phyloP scores from a whole-genome alignment of 2,329 filamentous ascomycete species.

The Curvularia sp. region DNA sequence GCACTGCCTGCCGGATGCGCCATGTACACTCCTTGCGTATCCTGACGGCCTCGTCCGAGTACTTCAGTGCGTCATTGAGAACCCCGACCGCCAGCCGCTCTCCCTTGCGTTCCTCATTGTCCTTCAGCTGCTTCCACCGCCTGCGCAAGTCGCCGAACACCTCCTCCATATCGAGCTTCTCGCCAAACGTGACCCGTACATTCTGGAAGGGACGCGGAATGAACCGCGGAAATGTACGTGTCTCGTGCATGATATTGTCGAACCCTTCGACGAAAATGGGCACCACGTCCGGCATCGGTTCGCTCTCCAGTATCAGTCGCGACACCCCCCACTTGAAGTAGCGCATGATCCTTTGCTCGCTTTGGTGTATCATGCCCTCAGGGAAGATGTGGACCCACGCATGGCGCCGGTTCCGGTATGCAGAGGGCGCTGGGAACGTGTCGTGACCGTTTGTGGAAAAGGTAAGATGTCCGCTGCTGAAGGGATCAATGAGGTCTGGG shows the following conservation, averaged over 20 bases:
- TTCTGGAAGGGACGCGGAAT: constrained; percentile 76
- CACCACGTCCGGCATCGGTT: constrained; percentile 85
- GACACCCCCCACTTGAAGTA: constrained; percentile 99
- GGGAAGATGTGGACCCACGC: constrained; percentile 96
- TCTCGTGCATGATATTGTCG: constrained; percentile 86
- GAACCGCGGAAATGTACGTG: constrained; percentile 78
- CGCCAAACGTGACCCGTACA: constrained; percentile 78
- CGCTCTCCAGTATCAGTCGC: constrained; percentile 85
- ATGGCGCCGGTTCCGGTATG: constrained; percentile 71
- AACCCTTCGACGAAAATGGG: constrained; percentile 95
- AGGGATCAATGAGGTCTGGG: constrained; percentile 59
- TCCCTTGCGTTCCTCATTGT: constrained; percentile 56
- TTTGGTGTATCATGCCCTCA: constrained; percentile 92
- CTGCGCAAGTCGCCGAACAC: constrained; percentile 79
- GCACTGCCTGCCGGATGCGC: constrained; percentile 78
- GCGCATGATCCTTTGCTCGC: constrained; percentile 76
- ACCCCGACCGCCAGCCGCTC: constrained; percentile 61
- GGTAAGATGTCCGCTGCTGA: constrained; percentile 59
- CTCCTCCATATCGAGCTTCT: constrained; percentile 73
- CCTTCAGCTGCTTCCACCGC: constrained; percentile 74
- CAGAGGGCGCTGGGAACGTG: constrained; percentile 72
- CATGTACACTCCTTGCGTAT: constrained; percentile 81
- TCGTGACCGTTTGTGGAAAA: constrained; percentile 74
- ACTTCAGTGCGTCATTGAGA: constrained; percentile 69
- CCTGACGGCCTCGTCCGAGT: constrained; percentile 75